Percentiles rank a stretch among this genome's conserved stretches.
phyloP scores from a whole-genome alignment of 805 yeast species.

The Yarrowia yakushimensis region DNA sequence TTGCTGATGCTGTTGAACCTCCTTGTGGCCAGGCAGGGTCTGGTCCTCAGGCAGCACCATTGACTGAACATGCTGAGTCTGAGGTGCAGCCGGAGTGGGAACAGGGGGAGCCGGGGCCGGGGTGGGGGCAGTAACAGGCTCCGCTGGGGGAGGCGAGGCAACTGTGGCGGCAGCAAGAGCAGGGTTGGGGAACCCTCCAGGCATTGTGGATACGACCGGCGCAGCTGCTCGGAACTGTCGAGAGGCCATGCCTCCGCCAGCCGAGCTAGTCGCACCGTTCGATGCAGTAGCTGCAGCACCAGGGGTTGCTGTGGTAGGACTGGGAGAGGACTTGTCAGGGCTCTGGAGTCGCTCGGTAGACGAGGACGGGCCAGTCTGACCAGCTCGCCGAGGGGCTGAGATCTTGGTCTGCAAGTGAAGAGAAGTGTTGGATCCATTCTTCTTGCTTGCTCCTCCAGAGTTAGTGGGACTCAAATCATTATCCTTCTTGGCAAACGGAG shows the following conservation, averaged over 20 bases:
- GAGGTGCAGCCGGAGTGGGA: not conserved
- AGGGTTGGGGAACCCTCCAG: slow-evolving; percentile 14
- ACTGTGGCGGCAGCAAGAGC: slow-evolving; percentile 14
- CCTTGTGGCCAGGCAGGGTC: not conserved
- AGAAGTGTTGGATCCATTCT: slow-evolving; percentile 11
- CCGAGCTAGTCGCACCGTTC: not conserved
- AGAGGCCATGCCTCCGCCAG: slow-evolving; percentile 12
- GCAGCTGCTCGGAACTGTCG: slow-evolving; percentile 2
- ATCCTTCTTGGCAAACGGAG: slow-evolving; percentile 15
- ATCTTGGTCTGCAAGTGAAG: slow-evolving; percentile 11
- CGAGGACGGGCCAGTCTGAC: slow-evolving; percentile 4
- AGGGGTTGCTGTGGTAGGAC: slow-evolving; percentile 4
- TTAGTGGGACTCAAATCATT: slow-evolving; percentile 11
- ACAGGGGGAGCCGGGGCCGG: slow-evolving; percentile 1
- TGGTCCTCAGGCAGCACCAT: slow-evolving; percentile 16
- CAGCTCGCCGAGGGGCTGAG: slow-evolving; percentile 8
- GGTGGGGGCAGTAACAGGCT: not conserved
- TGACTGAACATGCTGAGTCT: slow-evolving; percentile 12
- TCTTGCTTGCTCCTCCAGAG: not conserved
- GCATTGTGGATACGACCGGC: not conserved
- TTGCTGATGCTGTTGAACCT: not conserved
- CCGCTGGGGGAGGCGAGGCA: slow-evolving; percentile 1
- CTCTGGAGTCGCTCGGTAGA: slow-evolving; percentile 13
- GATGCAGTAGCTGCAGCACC: not conserved
- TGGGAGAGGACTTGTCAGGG: slow-evolving; percentile 6